phyloP scores from a whole-genome alignment of 148 eudicot species.

The Amaranthus palmeri region DNA sequence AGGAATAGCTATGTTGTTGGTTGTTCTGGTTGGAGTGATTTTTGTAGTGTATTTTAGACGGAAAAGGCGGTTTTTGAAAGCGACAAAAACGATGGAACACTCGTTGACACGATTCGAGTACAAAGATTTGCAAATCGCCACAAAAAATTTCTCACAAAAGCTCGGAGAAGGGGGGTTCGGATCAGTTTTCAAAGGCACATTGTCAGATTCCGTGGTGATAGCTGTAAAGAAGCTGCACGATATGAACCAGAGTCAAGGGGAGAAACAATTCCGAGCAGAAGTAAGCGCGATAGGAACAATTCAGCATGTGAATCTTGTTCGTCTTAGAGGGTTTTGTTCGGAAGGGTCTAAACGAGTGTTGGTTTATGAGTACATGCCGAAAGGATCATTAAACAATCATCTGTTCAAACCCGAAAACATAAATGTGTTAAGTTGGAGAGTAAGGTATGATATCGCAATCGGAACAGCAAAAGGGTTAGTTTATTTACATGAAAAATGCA shows the following conservation, averaged over 20 bases:
- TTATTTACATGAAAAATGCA: constrained; percentile 47
- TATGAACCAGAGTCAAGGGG: constrained; percentile 37
- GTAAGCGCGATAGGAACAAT: constrained; percentile 65
- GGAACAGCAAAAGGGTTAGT: constrained; percentile 46
- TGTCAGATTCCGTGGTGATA: constrained; percentile 43
- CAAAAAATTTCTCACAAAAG: constrained; percentile 54
- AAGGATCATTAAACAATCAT: constrained; percentile 47
- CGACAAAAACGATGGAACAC: constrained; percentile 32
- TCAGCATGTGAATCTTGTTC: constrained; percentile 61
- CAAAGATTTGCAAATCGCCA: constrained; percentile 48
- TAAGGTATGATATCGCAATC: constrained; percentile 39
- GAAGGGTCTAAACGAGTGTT: constrained; percentile 40
- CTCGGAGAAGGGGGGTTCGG: constrained; percentile 72
- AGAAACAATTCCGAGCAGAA: constrained; percentile 63
- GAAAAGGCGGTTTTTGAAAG: constrained; percentile 22
- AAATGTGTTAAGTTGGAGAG: constrained; percentile 36
- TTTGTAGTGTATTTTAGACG: constrained; percentile 17
- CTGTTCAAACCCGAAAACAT: constrained; percentile 26
- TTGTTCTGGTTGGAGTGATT: constrained; percentile 10
- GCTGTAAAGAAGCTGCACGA: constrained; percentile 65
- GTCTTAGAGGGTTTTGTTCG: constrained; percentile 61
- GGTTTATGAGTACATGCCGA: constrained; percentile 59
- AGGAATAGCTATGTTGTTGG: constrained; percentile 6
- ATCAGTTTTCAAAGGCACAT: constrained; percentile 53
- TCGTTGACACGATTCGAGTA: constrained; percentile 44